Evolutionary conservation across 1,284 basidiomycete genomes (phyloP).

Genomic region (Vanrija pseudolonga): DNA sequence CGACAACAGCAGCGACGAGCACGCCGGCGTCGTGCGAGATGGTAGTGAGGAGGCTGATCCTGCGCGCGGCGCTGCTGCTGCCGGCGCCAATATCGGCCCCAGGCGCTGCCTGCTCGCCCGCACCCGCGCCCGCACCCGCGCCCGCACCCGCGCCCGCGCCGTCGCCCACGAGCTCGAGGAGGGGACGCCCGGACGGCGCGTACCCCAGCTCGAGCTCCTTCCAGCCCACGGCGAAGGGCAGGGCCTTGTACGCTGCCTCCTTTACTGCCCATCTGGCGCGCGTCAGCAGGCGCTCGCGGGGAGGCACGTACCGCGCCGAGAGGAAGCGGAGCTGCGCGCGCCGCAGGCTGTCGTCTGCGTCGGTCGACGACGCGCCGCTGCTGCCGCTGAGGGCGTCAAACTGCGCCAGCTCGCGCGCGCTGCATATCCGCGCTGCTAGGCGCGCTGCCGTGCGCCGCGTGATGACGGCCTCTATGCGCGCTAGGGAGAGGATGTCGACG

Average conservation of each 20-base stretch:
- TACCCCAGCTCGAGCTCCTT: constrained; percentile 58
- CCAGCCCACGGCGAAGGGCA: constrained; percentile 66
- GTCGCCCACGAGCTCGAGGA: constrained; percentile 7
- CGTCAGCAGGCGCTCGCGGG: constrained; percentile 1
- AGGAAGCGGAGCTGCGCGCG: constrained; percentile 7
- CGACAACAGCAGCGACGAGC: constrained; percentile 68
- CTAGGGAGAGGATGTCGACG: constrained; percentile 68
- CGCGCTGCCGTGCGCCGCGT: constrained; percentile 54
- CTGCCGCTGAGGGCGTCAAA: constrained; percentile 4
- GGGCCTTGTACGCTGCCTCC: constrained; percentile 85
- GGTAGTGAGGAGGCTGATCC: constrained; percentile 57
- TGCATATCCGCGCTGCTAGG: constrained; percentile 64
- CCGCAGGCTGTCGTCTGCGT: constrained; percentile 8
- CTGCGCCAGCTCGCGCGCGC: constrained; percentile 32
- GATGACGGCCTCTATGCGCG: constrained; percentile 61
- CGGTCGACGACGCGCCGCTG: too few species aligned
- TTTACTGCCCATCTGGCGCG: constrained; percentile 73
- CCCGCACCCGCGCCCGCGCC: neutral
- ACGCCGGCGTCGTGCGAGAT: constrained; percentile 84
- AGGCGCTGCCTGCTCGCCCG: too few species aligned
- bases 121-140: neutral
- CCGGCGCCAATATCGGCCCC: too few species aligned
- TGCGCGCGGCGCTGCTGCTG: constrained; percentile 11
- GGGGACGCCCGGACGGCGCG: constrained; percentile 21
- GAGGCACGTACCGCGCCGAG: constrained; percentile 4